These are phyloP conservation scores for Linnemannia zychae DNA, from an alignment of 192 early-diverging fungal genomes.

Conservation along the genomic window DNA sequence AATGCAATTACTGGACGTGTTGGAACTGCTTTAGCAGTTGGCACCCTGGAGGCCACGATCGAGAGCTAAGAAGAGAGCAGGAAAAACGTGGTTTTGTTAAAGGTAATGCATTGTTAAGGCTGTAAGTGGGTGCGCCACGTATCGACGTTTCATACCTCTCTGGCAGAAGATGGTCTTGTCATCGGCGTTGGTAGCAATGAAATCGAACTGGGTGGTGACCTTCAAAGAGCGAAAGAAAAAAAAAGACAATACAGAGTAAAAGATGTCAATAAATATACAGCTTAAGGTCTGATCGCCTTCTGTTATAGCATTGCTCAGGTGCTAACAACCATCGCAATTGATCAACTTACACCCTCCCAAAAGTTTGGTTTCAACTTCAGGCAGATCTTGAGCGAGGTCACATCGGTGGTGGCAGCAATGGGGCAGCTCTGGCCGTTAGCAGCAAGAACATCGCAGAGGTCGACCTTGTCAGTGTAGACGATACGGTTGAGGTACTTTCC, in stretches of 20 bases:
- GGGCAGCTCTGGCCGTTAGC: constrained; percentile 2
- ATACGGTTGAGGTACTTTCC: constrained; percentile 3
- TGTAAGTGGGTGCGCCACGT: not conserved
- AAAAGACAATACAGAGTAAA: not conserved
- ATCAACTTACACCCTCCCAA: constrained; percentile 1
- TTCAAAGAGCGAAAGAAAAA: not conserved
- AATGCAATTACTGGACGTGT: too few species aligned
- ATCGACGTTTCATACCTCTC: not conserved
- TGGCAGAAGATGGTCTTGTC: not conserved
- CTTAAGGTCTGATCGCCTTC: not conserved
- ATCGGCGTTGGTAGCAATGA: not conserved
- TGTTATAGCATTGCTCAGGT: too few species aligned
- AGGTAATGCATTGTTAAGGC: not conserved
- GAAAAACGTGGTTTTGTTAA: not conserved
- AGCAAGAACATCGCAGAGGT: not conserved
- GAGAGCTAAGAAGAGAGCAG: not conserved
- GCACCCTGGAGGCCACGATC: not conserved
- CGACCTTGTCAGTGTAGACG: not conserved
- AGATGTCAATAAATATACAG: not conserved
- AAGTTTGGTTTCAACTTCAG: not conserved
- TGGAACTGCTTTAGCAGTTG: too few species aligned
- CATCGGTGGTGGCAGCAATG: not conserved
- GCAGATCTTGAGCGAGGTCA: not conserved
- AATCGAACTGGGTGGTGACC: constrained; percentile 8
- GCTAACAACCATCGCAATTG: too few species aligned